These are phyloP conservation scores for Trichoderma asperellum DNA, from an alignment of 2,329 filamentous ascomycete species.

Conservation along the genomic window DNA sequence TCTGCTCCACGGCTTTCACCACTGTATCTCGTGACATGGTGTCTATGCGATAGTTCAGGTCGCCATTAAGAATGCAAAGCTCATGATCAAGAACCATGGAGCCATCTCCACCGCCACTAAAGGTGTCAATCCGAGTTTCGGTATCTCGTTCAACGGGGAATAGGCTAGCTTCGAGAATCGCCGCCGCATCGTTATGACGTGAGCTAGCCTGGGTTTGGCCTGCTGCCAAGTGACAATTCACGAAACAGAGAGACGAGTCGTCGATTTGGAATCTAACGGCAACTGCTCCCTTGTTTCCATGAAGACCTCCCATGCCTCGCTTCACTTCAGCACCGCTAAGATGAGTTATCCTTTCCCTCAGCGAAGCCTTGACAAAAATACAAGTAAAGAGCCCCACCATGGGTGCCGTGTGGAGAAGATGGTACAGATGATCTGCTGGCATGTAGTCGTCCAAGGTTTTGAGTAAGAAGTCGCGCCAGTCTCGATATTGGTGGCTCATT, in stretches of 20 bases:
- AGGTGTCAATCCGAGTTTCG: slow-evolving; percentile 72
- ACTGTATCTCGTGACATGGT: slow-evolving; percentile 94
- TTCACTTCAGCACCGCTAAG: slow-evolving; percentile 85
- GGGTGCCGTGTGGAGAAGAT: slow-evolving; percentile 81
- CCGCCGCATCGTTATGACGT: slow-evolving; percentile 89
- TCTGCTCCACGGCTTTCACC: slow-evolving; percentile 78
- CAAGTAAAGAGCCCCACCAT: slow-evolving; percentile 95
- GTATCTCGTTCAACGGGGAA: slow-evolving; percentile 74
- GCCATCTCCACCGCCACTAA: slow-evolving; percentile 89
- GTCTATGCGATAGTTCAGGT: slow-evolving; percentile 97
- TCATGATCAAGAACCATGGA: slow-evolving; percentile 96
- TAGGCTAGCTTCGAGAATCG: slow-evolving; percentile 79
- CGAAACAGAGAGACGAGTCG: slow-evolving; percentile 90
- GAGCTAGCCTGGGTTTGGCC: slow-evolving; percentile 88
- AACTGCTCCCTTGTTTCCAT: slow-evolving; percentile 96
- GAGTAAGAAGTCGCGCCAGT: slow-evolving; percentile 90
- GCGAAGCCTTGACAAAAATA: slow-evolving; percentile 84
- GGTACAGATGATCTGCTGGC: slow-evolving; percentile 76
- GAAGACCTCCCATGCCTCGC: slow-evolving; percentile 90
- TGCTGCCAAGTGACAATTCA: slow-evolving; percentile 96
- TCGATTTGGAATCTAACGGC: slow-evolving; percentile 91
- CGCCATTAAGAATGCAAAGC: slow-evolving; percentile 94
- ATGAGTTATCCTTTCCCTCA: slow-evolving; percentile 76
- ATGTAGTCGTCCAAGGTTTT: slow-evolving; percentile 82
- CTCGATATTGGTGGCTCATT: slow-evolving; percentile 96